Evolutionary conservation across 352 stramenopile species (phyloP).

Genomic region (Pythium insidiosum): DNA sequence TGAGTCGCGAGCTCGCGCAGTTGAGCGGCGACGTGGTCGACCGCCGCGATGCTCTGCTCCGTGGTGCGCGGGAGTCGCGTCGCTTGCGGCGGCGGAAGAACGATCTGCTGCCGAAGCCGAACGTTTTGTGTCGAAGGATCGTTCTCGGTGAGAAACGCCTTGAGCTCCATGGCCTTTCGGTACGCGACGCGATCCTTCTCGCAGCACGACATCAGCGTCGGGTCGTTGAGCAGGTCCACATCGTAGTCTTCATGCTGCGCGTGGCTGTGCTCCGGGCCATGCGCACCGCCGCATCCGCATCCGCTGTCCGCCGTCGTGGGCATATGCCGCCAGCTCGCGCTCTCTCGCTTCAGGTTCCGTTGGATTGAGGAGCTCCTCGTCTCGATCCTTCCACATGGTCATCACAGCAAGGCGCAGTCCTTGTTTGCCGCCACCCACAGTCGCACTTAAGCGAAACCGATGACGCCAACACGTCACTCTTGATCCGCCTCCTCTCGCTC

Average conservation of each 20-base stretch:
- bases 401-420: not conserved
- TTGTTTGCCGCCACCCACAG: not conserved
- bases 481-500: too few species aligned
- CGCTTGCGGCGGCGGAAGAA: constrained; percentile 21
- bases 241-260: constrained; percentile 16
- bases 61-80: not conserved
- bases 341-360: not conserved
- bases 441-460: not conserved
- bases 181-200: constrained; percentile 48
- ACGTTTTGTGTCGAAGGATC: constrained; percentile 46
- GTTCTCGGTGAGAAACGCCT: constrained; percentile 41
- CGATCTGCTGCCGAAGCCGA: constrained; percentile 49
- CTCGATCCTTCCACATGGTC: not conserved
- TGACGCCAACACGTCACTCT: not conserved
- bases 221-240: constrained; percentile 36
- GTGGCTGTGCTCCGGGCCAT: constrained; percentile 19
- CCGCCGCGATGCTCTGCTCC: constrained; percentile 2
- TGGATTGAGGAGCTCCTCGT: too few species aligned
- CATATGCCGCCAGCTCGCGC: constrained; percentile 1
- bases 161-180: constrained; percentile 57
- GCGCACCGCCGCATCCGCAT: constrained; percentile 6
- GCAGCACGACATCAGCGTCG: constrained; percentile 60
- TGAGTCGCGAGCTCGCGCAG: constrained; percentile 1
- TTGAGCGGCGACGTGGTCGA: not conserved
- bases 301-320: not conserved